Base-by-base conservation (phyloP, 306 rosid genomes). In the Macrotyloma uniflorum region DNA sequence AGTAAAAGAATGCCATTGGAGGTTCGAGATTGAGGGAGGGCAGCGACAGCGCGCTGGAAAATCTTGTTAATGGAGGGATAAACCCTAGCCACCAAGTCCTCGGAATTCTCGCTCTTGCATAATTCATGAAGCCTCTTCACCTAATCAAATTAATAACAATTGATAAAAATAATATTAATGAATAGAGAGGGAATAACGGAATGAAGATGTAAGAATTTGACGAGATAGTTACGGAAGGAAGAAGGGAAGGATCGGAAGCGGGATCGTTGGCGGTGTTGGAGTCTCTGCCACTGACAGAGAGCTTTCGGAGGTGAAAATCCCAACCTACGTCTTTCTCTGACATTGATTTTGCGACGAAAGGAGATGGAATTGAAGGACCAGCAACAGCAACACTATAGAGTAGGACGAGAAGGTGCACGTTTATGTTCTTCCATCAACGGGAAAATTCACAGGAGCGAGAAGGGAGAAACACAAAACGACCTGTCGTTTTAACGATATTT, bases 1-100 rank as follows among this genome's bases (percentile, higher is more conserved):
- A 95, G 88, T 80, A 93, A 80, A 54, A 92, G 96, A 86, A 91
- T 90, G 77, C 98, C 98, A 86, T 86, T 88, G 40, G 99, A 92
- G 75, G 99, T 91, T 80, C 84, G 90, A 83, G 91, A 91, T 82
- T 91, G 96, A 50, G 97, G 79, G 26, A 89, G 84, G 3, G 98
- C 91, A 69, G 97, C 89, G 7, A 86, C 91, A 2, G 98, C 88
- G 19, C 98, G 98, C 24, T 92, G 98, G 79, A 89, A 95, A 79
- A 92, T 88, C 91, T 83, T 92, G 89, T 88, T 92, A 45, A 95
- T 77, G 64, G 83, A 92, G 0, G 98, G 92, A 85, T 90, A 91
- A 86, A 95, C 90, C 86, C 98, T 88, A 68, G 91, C 97, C 5
- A 86, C 85, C 89, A 92, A 86, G 83, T 95, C 97, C 79, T 95